Conservation (phyloP, 208 protist species). For the Sergeia podlipaevii region DNA sequence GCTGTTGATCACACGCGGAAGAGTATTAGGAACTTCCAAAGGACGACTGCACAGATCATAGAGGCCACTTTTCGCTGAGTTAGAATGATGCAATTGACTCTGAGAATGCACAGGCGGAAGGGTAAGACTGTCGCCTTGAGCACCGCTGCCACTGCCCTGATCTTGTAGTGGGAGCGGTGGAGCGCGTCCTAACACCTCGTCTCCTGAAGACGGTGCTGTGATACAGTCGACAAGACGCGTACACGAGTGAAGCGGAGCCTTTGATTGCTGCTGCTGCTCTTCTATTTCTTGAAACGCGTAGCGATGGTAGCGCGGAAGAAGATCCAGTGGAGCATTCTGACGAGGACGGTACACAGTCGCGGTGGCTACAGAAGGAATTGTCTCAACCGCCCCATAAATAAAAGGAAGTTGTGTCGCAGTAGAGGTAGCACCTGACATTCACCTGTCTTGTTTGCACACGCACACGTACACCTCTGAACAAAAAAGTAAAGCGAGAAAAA, state of each 20-base stretch:
- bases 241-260: neutral
- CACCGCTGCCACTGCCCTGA: neutral
- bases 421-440: constrained; percentile 11
- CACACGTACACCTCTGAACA: neutral
- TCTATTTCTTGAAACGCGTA: constrained; percentile 11
- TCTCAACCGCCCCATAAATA: neutral
- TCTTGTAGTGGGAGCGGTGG: neutral
- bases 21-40: no score
- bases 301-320: constrained; percentile 8
- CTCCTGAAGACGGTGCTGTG: no score
- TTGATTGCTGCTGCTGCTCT: neutral
- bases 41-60: no score
- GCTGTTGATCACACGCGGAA: no score
- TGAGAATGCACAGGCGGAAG: no score
- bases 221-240: neutral
- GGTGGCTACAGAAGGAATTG: neutral
- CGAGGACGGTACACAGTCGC: constrained; percentile 7
- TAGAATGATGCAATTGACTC: no score
- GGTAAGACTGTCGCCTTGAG: no score
- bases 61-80: no score
- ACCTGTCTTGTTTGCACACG: constrained; percentile 11
- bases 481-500: constrained; percentile 7
- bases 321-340: neutral
- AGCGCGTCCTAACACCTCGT: no score
- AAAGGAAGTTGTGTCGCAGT: neutral